Evolutionary conservation across 495 filamentous ascomycete species (phyloP).

Genomic region (Pyrenula massariospora): DNA sequence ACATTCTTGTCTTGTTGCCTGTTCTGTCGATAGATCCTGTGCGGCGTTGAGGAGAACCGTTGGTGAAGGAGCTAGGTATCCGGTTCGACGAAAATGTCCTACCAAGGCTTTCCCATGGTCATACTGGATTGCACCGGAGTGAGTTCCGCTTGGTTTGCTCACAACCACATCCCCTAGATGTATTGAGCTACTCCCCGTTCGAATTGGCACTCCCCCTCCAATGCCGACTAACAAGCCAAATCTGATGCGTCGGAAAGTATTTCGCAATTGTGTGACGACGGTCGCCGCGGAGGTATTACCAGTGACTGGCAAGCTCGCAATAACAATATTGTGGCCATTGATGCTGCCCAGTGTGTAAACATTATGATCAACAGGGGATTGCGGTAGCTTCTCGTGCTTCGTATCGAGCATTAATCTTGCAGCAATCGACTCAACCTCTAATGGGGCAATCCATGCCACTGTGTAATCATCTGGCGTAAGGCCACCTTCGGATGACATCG

Average conservation of each 20-base stretch:
- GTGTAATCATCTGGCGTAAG: conserved; percentile 17
- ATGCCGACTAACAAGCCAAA: conserved; percentile 25
- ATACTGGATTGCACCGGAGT: conserved; percentile 22
- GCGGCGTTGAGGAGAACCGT: conserved; percentile 9
- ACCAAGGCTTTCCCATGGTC: conserved; percentile 5
- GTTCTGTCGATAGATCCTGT: conserved; percentile 5
- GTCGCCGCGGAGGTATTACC: conserved; percentile 17
- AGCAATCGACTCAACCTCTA: conserved; percentile 18
- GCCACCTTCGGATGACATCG: too few species aligned
- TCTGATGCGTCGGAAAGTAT: conserved; percentile 11
- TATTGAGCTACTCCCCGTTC: conserved; percentile 16
- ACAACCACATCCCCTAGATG: conserved; percentile 26
- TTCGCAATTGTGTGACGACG: conserved; percentile 12
- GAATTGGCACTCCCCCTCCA: conserved; percentile 19
- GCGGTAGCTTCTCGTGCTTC: conserved; percentile 10
- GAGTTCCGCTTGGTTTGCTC: conserved; percentile 13
- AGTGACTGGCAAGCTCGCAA: conserved; percentile 14
- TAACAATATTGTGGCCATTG: conserved; percentile 18
- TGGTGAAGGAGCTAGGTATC: conserved; percentile 11
- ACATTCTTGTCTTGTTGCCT: too few species aligned
- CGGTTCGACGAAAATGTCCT: conserved; percentile 8
- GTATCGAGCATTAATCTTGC: conserved; percentile 19
- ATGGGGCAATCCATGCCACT: conserved; percentile 24
- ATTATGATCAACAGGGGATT: conserved; percentile 12
- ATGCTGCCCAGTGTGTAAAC: conserved; percentile 21